Evolutionary conservation across 1,139 yeast species (phyloP).

Genomic region (Candida sanyaensis): DNA sequence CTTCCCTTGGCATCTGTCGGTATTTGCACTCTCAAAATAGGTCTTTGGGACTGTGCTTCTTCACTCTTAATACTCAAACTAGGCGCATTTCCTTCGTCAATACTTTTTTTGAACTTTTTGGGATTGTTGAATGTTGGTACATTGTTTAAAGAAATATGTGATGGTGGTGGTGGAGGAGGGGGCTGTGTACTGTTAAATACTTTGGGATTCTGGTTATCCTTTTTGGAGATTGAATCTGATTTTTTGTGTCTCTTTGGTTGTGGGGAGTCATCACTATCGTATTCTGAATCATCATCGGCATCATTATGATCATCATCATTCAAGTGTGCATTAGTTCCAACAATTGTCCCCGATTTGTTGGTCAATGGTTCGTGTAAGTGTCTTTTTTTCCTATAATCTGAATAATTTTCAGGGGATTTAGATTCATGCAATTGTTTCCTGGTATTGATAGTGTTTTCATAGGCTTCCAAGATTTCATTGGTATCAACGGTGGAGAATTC

Average conservation of each 20-base stretch:
- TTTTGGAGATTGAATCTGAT: slow-evolving; percentile 6
- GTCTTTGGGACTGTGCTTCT: slow-evolving; percentile 30
- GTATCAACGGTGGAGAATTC: slow-evolving; percentile 80
- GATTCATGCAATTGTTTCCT: slow-evolving; percentile 48
- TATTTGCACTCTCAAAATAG: slow-evolving; percentile 52
- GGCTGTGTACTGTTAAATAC: slow-evolving; percentile 14
- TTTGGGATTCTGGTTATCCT: slow-evolving; percentile 10
- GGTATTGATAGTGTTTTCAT: slow-evolving; percentile 31
- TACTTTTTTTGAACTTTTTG: slow-evolving; percentile 16
- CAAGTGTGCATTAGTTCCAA: slow-evolving; percentile 12
- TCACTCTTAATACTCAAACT: not conserved
- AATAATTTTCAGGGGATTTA: slow-evolving; percentile 63
- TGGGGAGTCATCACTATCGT: slow-evolving; percentile 30
- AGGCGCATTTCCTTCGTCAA: slow-evolving; percentile 1
- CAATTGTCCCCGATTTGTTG: slow-evolving; percentile 14
- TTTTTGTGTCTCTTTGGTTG: slow-evolving; percentile 30
- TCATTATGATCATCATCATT: slow-evolving; percentile 16
- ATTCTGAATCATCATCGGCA: slow-evolving; percentile 28
- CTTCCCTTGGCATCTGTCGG: slow-evolving; percentile 40
- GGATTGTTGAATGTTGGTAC: slow-evolving; percentile 31
- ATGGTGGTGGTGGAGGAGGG: slow-evolving; percentile 23
- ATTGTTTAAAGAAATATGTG: slow-evolving; percentile 28
- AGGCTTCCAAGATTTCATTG: slow-evolving; percentile 58
- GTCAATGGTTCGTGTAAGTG: slow-evolving; percentile 20
- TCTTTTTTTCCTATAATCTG: slow-evolving; percentile 41